Conservation (phyloP, 805 yeast species). For the Metschnikowia baotianmanensis region DNA sequence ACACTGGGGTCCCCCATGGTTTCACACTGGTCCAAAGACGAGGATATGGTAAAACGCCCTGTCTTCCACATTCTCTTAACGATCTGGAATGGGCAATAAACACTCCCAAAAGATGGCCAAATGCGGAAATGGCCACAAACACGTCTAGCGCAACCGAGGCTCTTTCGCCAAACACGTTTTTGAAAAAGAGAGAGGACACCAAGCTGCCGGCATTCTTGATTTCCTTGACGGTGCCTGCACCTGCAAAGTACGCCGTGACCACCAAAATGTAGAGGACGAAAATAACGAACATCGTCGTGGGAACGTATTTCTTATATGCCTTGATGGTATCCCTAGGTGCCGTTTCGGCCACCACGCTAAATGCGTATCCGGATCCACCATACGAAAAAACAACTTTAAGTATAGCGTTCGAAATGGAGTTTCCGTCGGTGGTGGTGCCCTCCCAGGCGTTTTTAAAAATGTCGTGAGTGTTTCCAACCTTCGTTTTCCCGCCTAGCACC, state of each 20-base stretch:
- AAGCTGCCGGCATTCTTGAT: conserved; percentile 30
- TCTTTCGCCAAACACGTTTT: conserved; percentile 29
- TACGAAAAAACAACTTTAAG: conserved; percentile 44
- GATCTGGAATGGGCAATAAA: conserved; percentile 31
- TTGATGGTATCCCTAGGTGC: conserved; percentile 26
- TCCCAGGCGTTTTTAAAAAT: conserved; percentile 38
- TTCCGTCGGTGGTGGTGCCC: conserved; percentile 42
- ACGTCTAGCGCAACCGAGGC: conserved; percentile 24
- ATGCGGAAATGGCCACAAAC: conserved; percentile 31
- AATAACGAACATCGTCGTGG: conserved; percentile 29
- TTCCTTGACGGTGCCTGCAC: conserved; percentile 21
- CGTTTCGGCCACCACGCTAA: conserved; percentile 35
- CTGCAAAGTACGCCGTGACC: conserved; percentile 36
- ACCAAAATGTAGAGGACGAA: conserved; percentile 32
- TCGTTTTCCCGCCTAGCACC: conserved; percentile 36
- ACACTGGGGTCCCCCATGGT: conserved; percentile 32
- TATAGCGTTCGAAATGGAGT: conserved; percentile 43
- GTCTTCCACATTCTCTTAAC: conserved; percentile 34
- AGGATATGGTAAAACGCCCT: conserved; percentile 32
- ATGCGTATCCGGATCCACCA: conserved; percentile 40
- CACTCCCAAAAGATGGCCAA: conserved; percentile 30
- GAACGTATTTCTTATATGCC: conserved; percentile 28
- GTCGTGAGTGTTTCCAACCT: conserved; percentile 29
- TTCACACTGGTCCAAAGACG: conserved; percentile 28
- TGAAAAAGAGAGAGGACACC: conserved; percentile 30